Evolutionary conservation across 2,329 filamentous ascomycete genomes (phyloP).

Genomic region (Leptographium wingfieldii): DNA sequence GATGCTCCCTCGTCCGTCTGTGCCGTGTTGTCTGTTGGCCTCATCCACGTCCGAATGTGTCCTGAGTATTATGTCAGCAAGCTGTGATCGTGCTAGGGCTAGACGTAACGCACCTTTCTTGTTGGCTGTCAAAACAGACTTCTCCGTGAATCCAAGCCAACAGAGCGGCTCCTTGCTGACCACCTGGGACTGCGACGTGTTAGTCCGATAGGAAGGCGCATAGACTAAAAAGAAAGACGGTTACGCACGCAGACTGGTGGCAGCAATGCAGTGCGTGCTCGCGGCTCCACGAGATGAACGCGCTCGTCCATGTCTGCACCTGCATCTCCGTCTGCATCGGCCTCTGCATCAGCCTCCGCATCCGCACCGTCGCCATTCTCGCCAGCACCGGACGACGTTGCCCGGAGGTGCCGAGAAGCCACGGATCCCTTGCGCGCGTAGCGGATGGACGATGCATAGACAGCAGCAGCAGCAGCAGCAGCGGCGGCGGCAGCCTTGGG

Average conservation of each 20-base stretch:
- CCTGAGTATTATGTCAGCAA: constrained; percentile 14
- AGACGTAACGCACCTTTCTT: constrained; percentile 57
- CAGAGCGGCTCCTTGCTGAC: constrained; percentile 78
- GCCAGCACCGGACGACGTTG: not conserved
- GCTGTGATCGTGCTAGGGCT: not conserved
- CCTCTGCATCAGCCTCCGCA: not conserved
- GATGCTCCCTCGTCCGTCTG: constrained; percentile 10
- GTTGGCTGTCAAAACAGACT: constrained; percentile 86
- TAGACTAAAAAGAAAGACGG: not conserved
- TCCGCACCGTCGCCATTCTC: not conserved
- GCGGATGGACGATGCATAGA: constrained; percentile 9
- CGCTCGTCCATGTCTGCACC: constrained; percentile 33
- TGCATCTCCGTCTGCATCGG: constrained; percentile 25
- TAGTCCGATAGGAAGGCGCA: not conserved
- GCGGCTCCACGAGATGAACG: constrained; percentile 71
- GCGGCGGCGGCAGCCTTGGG: constrained; percentile 55
- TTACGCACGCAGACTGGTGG: constrained; percentile 72
- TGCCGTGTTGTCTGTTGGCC: constrained; percentile 25
- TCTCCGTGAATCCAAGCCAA: constrained; percentile 88
- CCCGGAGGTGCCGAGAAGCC: not conserved
- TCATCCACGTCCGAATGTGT: constrained; percentile 29
- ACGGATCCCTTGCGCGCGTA: not conserved
- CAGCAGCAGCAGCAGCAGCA: constrained; percentile 3
- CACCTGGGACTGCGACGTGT: constrained; percentile 50
- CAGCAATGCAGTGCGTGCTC: constrained; percentile 69